A percentile compares a stretch with the other conserved stretches of the same genome.
phyloP scores from a whole-genome alignment of 768 basidiomycete species.

The Heimioporus sp. region DNA sequence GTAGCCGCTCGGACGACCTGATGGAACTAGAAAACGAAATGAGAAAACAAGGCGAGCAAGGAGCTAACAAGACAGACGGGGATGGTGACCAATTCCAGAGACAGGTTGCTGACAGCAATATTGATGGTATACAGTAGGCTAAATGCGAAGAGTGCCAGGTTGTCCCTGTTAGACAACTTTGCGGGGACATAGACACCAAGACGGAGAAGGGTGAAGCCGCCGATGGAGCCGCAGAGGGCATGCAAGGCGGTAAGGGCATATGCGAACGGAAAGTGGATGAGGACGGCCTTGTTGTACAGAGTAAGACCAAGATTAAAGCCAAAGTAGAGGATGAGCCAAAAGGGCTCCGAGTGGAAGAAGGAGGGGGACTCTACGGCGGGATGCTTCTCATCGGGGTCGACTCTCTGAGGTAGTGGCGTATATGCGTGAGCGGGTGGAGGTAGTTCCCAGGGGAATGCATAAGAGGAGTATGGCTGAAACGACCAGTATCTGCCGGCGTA shows the following conservation, averaged over 20 bases:
- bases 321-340: conserved; percentile 85
- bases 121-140: conserved; percentile 92
- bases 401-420: background rate
- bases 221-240: conserved; percentile 80
- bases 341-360: conserved; percentile 31
- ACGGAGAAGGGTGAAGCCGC: conserved; percentile 66
- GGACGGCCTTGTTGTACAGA: conserved; percentile 91
- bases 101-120: conserved; percentile 92
- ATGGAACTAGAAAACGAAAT: conserved; percentile 68
- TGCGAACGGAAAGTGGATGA: conserved; percentile 92
- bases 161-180: conserved; percentile 48
- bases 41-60: background rate
- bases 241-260: conserved; percentile 94
- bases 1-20: conserved; percentile 94
- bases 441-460: conserved; percentile 20
- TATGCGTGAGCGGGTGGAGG: conserved; percentile 12
- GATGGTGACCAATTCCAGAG: conserved; percentile 83
- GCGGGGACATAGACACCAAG: conserved; percentile 58
- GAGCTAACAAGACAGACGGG: conserved; percentile 54
- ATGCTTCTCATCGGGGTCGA: conserved; percentile 2
- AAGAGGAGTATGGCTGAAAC: conserved; percentile 1
- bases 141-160: conserved; percentile 70
- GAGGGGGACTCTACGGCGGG: conserved; percentile 9
- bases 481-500: background rate
- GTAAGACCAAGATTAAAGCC: conserved; percentile 89